These are phyloP conservation scores for Saccharomycopsis lassenensis DNA, from an alignment of 805 yeast species.

Conservation along the genomic window DNA sequence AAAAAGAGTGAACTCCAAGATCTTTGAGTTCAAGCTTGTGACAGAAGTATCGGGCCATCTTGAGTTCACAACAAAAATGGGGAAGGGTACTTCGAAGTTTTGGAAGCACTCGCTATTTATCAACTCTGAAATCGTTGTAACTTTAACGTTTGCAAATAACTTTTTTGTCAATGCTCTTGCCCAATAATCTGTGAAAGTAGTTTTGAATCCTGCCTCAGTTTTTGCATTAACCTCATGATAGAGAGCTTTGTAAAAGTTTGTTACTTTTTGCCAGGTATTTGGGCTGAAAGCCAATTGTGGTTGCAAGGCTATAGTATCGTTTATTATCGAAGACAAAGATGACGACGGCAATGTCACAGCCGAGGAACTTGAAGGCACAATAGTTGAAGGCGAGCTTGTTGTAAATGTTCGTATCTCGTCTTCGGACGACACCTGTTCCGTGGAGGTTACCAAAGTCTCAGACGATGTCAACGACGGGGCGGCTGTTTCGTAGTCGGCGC, in stretches of 20 bases:
- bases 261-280: constrained; percentile 24
- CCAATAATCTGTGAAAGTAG: constrained; percentile 60
- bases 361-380: no score
- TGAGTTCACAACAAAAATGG: constrained; percentile 47
- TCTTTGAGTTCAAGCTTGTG: constrained; percentile 29
- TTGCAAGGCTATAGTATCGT: no score
- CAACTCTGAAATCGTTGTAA: constrained; percentile 41
- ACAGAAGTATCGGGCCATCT: constrained; percentile 28
- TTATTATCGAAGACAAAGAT: no score
- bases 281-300: background rate
- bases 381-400: no score
- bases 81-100: constrained; percentile 59
- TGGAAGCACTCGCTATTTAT: constrained; percentile 49
- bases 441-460: no score
- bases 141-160: constrained; percentile 36
- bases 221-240: constrained; percentile 44
- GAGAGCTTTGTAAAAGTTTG: constrained; percentile 38
- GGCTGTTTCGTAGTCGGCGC: no score
- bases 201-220: constrained; percentile 39
- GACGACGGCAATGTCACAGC: no score
- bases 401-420: no score
- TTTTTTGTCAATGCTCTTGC: constrained; percentile 47
- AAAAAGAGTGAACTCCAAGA: constrained; percentile 51
- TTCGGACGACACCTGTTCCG: no score
- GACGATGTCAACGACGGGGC: no score